Evolutionary conservation across 495 filamentous ascomycete genomes (phyloP), one percentile per base, ranked within the genome.

Genomic region (Tuber borchii): DNA sequence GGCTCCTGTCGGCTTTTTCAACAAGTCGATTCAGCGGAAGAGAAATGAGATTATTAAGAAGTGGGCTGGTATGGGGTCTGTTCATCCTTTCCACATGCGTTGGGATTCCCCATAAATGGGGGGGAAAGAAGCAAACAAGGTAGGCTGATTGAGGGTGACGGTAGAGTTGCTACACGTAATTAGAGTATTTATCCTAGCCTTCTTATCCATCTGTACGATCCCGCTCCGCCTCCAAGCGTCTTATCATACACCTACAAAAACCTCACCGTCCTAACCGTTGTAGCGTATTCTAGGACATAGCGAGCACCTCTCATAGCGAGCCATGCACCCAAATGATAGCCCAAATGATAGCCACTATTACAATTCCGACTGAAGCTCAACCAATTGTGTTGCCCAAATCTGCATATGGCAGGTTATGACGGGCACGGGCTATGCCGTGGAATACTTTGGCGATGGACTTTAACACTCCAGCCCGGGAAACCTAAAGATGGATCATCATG

Each of bases 361-460:
- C 34, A 37, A 37, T 37, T 37, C 34, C 34, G 34, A 37, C 34
- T 37, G 34, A 37, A 37, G 34, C 34, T 37, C 34, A 37, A 37
- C 34, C 34, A 37, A 37, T 37, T 37, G 34, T 37, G 34, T 37
- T 37, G 34, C 34, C 2, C 34, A 37, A 37, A 37, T 37, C 34
- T 37, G 34, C 34, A 37, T 37, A 37, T 37, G 2, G 34, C 34
- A 1, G 1, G 34, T 37, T 37, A 37, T 37, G 34, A 37, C 34
- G 34, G 34, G 34, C 34, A 2, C 34, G n/a, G n/a, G n/a, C n/a
- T n/a, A 37, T 37, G 34, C 34, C 34, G 34, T 37, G 34, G 34
- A 37, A 37, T 37, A 37, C 34, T 1, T 37, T 37, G 80, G 87
- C 92, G 0, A 89, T 92, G 69, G 89, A 92, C 79, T 91, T 91